These are phyloP conservation scores for Marchantia paleacea DNA, from an alignment of 225 moss, liverwort and hornwort genomes.

Conservation along the genomic window DNA sequence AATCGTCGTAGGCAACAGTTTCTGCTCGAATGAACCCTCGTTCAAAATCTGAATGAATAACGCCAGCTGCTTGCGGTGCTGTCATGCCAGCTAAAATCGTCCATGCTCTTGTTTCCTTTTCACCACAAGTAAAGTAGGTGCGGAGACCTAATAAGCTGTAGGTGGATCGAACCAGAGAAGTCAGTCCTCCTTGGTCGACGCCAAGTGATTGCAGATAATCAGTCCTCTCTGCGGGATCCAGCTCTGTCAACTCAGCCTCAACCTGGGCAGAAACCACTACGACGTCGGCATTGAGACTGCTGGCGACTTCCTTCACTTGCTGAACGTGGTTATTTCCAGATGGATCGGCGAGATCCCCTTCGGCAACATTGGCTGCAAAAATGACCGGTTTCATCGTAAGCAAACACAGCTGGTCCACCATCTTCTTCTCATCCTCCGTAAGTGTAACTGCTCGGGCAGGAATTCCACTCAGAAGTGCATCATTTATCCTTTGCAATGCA, in stretches of 20 bases:
- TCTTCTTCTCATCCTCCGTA: slow-evolving; percentile 69
- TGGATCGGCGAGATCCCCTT: slow-evolving; percentile 78
- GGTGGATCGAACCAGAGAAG: slow-evolving; percentile 81
- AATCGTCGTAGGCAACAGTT: slow-evolving; percentile 88
- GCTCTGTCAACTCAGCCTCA: slow-evolving; percentile 93
- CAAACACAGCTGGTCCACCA: slow-evolving; percentile 74
- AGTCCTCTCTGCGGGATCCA: slow-evolving; percentile 78
- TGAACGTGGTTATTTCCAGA: slow-evolving; percentile 71
- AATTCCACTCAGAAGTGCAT: slow-evolving; percentile 71
- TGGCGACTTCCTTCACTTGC: slow-evolving; percentile 66
- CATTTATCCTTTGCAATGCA: slow-evolving; percentile 71
- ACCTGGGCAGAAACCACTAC: slow-evolving; percentile 99
- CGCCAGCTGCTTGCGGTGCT: slow-evolving; percentile 95
- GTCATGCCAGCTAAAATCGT: slow-evolving; percentile 89
- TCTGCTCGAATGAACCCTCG: slow-evolving; percentile 94
- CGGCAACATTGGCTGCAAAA: slow-evolving; percentile 93
- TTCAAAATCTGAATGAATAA: slow-evolving; percentile 96
- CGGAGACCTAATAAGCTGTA: slow-evolving; percentile 86
- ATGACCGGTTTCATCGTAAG: slow-evolving; percentile 99
- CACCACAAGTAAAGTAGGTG: slow-evolving; percentile 96
- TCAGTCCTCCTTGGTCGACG: slow-evolving; percentile 84
- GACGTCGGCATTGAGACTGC: slow-evolving; percentile 67
- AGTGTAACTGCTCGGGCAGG: slow-evolving; percentile 84
- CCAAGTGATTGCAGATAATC: slow-evolving; percentile 90
- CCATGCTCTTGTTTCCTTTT: slow-evolving; percentile 94